Conservation (phyloP, 345 rosid genomes). For the Fremontodendron californicum region DNA sequence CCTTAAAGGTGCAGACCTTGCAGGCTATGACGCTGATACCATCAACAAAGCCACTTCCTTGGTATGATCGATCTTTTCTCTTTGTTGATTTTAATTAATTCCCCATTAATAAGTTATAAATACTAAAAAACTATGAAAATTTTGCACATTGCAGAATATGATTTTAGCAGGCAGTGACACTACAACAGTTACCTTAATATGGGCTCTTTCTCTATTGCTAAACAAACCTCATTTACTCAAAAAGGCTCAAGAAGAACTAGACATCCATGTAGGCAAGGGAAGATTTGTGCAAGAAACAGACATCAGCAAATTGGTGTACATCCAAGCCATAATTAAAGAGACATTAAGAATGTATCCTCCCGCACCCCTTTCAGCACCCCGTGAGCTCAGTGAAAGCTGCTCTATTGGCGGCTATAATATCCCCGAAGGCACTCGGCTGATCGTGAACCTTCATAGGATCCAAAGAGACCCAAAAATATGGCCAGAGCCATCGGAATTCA, state of each 20-base stretch:
- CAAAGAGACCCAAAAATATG: constrained; percentile 33
- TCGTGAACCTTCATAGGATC: constrained; percentile 34
- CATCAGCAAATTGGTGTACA: constrained; percentile 24
- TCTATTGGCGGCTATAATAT: constrained; percentile 21
- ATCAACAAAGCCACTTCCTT: constrained; percentile 31
- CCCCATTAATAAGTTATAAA: neutral
- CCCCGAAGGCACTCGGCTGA: constrained; percentile 29
- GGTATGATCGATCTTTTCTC: constrained; percentile 12
- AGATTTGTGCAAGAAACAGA: constrained; percentile 29
- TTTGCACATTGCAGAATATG: constrained; percentile 15
- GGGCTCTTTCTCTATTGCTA: constrained; percentile 22
- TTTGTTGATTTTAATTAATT: neutral
- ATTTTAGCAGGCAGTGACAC: constrained; percentile 29
- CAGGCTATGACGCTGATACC: constrained; percentile 27
- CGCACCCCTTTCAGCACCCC: constrained; percentile 25
- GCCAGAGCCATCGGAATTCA: constrained; percentile 34
- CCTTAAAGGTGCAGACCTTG: constrained; percentile 16
- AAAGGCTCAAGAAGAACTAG: constrained; percentile 25
- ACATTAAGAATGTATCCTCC: constrained; percentile 33
- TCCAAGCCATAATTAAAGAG: constrained; percentile 42
- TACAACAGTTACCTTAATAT: constrained; percentile 10
- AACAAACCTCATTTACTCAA: constrained; percentile 15
- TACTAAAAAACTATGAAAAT: no score
- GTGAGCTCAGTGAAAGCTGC: constrained; percentile 5
- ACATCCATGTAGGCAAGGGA: constrained; percentile 18